Conservation (phyloP, 352 stramenopile species). For the Phytophthora citrophthora region DNA sequence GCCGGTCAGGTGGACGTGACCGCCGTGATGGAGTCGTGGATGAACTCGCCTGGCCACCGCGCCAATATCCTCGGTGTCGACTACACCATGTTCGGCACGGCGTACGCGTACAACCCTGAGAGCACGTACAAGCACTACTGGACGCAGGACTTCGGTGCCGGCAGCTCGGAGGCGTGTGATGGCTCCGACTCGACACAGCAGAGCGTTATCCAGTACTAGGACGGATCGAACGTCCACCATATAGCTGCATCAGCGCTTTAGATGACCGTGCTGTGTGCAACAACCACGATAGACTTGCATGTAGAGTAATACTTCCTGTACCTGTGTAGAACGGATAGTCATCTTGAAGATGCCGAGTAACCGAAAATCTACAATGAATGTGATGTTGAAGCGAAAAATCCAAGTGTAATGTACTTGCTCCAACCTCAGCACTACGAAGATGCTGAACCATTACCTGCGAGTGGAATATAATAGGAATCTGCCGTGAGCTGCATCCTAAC, state of each 20-base stretch:
- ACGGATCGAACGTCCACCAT: slow-evolving; percentile 8
- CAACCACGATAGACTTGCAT: background rate
- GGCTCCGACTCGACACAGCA: background rate
- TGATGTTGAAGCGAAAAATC: background rate
- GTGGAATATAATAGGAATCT: too few species aligned
- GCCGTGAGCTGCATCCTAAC: too few species aligned
- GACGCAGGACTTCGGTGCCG: slow-evolving; percentile 53
- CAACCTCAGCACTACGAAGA: too few species aligned
- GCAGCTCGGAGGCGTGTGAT: slow-evolving; percentile 38
- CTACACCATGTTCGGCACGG: slow-evolving; percentile 45
- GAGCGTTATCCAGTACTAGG: slow-evolving; percentile 3
- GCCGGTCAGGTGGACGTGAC: slow-evolving; percentile 33
- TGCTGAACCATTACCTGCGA: too few species aligned
- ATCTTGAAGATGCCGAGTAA: slow-evolving; percentile 2
- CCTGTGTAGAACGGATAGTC: background rate
- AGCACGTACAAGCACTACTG: slow-evolving; percentile 48
- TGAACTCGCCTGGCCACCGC: slow-evolving; percentile 29
- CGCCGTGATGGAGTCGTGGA: slow-evolving; percentile 39
- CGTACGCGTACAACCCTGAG: slow-evolving; percentile 29
- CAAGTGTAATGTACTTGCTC: too few species aligned
- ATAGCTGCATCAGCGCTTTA: background rate
- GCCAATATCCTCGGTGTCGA: slow-evolving; percentile 31
- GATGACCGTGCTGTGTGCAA: background rate
- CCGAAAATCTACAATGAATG: slow-evolving; percentile 2
- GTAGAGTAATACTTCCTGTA: slow-evolving; percentile 1